Evolutionary conservation across 768 basidiomycete species (phyloP), one percentile per base, ranked within the genome.

Genomic region (Boletus vinaceobasis): DNA sequence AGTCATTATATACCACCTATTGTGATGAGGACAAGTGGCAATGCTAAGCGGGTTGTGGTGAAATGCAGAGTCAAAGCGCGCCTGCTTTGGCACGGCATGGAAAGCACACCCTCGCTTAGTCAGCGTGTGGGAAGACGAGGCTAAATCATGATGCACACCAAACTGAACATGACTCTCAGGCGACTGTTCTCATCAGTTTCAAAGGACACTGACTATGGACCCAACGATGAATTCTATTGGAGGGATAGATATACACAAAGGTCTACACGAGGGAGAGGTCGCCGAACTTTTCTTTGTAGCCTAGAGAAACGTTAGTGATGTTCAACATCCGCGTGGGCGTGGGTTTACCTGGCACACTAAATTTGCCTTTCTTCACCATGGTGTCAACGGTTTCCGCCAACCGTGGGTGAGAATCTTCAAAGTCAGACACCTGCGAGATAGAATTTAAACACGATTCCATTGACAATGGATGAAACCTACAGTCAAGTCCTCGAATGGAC

Each of bases 351-450:
- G 96, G 96, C 55, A 98, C 95, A 66, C 88, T 93, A 88, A 93
- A 97, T 79, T 98, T 97, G 74, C 95, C 95, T 78, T 98, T 94
- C 83, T 88, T 86, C 60, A 98, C 73, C 93, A 97, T 96, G 62
- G 80, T 89, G 77, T 98, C 93, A 56, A 97, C 91, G 40, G 89
- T 85, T 74, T 97, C 86, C 37, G 79, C 76, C 72, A 98, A 86
- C 73, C 92, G 91, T 17, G 97, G 97, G 74, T 97, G 89, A 26
- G 96, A 96, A 58, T 86, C 80, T 62, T 87, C 86, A 63, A 98
- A 90, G 58, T 99, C 96, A 67, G 88, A 86, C 58, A 86, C 79
- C 93, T 96, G 64, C 53, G 17, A 31, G 50, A 61, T 17, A 42
- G 11, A n/a, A 46, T 21, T 43, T 19, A 53, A 37, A 50, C 7